A percentile compares a stretch with the other conserved stretches of the same genome.
Conservation (phyloP, 805 yeast genomes). For the Metschnikowia drakensbergensis region DNA sequence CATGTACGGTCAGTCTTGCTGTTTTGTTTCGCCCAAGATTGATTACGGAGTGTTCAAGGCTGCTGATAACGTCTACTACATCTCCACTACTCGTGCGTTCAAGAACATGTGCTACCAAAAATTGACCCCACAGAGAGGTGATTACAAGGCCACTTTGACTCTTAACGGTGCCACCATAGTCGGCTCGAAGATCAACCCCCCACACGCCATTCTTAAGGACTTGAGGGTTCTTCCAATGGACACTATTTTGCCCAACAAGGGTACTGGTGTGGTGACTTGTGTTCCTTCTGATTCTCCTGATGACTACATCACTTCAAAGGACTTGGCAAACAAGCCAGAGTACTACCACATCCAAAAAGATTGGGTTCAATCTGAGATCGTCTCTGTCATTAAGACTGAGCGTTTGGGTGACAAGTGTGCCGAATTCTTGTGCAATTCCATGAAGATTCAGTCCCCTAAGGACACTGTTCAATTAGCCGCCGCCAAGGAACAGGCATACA, state of each 20-base stretch:
- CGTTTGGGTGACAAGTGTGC: constrained; percentile 90
- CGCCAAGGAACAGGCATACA: constrained; percentile 93
- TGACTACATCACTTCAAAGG: constrained; percentile 84
- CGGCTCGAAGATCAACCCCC: constrained; percentile 86
- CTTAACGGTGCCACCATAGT: constrained; percentile 71
- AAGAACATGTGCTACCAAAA: constrained; percentile 96
- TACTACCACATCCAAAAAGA: constrained; percentile 79
- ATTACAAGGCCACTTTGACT: constrained; percentile 53
- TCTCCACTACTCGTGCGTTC: constrained; percentile 93
- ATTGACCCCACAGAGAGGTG: constrained; percentile 84
- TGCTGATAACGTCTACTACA: constrained; percentile 66
- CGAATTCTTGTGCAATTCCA: constrained; percentile 72
- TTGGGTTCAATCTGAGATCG: constrained; percentile 76
- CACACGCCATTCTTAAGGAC: constrained; percentile 64
- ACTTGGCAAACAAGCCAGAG: constrained; percentile 84
- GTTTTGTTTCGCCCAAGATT: constrained; percentile 95
- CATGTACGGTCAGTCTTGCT: constrained; percentile 97
- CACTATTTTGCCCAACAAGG: constrained; percentile 88
- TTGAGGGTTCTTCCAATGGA: constrained; percentile 95
- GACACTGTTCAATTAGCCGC: constrained; percentile 80
- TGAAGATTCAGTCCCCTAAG: constrained; percentile 93
- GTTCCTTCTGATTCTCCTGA: constrained; percentile 99
- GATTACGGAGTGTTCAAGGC: constrained; percentile 88
- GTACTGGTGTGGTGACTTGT: constrained; percentile 98
- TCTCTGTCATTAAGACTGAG: constrained; percentile 74